phyloP scores from a whole-genome alignment of 768 basidiomycete genomes.

The Neoboletus magnificus region DNA sequence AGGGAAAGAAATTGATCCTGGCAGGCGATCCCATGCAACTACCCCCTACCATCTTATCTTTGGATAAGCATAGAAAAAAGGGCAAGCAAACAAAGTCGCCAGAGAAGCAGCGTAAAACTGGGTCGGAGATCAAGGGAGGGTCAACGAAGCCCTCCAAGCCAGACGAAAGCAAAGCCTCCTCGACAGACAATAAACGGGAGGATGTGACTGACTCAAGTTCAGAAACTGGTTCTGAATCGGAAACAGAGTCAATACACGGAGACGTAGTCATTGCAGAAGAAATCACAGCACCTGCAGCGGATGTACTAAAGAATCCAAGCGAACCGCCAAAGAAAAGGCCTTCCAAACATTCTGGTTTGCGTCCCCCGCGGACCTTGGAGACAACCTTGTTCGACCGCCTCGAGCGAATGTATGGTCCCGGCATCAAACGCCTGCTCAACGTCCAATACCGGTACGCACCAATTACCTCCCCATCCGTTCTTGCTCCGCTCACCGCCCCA shows the following conservation, averaged over 20 bases:
- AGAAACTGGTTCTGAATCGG: conserved; percentile 13
- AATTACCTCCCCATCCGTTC: not conserved
- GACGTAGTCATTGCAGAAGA: conserved; percentile 25
- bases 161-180: not conserved
- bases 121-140: not conserved
- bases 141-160: not conserved
- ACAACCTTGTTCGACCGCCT: conserved; percentile 91
- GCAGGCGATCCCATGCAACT: conserved; percentile 97
- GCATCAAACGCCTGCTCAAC: conserved; percentile 82
- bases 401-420: conserved; percentile 79
- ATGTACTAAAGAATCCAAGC: not conserved
- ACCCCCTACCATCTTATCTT: conserved; percentile 85
- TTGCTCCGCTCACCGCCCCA: not conserved
- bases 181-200: not conserved
- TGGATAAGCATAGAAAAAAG: conserved; percentile 42
- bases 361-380: conserved; percentile 72
- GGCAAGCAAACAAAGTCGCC: conserved; percentile 2
- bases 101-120: not conserved
- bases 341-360: conserved; percentile 30
- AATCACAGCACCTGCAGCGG: not conserved
- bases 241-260: conserved; percentile 16
- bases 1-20: conserved; percentile 82
- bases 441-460: conserved; percentile 77
- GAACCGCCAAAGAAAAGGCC: conserved; percentile 9
- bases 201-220: conserved; percentile 5